Conservation (phyloP, 768 basidiomycete genomes). For the Grammothele lineata region DNA sequence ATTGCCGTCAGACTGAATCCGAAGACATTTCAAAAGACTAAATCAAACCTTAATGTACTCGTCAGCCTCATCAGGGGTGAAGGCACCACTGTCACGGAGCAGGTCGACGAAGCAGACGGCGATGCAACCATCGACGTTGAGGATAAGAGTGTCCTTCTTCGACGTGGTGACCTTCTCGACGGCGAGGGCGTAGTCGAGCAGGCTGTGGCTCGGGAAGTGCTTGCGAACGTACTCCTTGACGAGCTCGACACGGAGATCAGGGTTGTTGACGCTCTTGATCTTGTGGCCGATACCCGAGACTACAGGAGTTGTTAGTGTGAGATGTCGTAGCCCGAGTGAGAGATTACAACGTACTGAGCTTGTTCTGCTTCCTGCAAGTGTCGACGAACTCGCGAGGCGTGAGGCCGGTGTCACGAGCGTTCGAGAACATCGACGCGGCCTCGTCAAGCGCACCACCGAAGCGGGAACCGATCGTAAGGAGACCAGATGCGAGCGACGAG, state of each 20-base stretch:
- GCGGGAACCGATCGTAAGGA: slow-evolving; percentile 95
- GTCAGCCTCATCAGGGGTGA: slow-evolving; percentile 92
- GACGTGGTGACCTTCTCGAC: slow-evolving; percentile 97
- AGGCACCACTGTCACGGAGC: slow-evolving; percentile 87
- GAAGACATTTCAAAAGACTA: background rate
- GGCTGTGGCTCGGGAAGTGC: slow-evolving; percentile 91
- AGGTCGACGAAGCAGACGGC: slow-evolving; percentile 97
- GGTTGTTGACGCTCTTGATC: slow-evolving; percentile 98
- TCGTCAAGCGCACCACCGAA: slow-evolving; percentile 99
- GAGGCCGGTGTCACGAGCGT: slow-evolving; percentile 84
- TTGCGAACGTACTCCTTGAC: slow-evolving; percentile 95
- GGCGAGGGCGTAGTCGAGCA: slow-evolving; percentile 92
- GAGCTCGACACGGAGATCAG: slow-evolving; percentile 87
- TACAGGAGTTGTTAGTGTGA: slow-evolving; percentile 24
- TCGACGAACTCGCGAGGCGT: slow-evolving; percentile 99
- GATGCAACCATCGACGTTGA: slow-evolving; percentile 96
- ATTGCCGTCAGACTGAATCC: no score
- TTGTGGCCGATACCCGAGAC: slow-evolving; percentile 99
- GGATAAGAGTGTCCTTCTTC: slow-evolving; percentile 97
- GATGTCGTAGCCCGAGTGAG: background rate
- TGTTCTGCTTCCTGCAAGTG: slow-evolving; percentile 87
- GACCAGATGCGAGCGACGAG: slow-evolving; percentile 92
- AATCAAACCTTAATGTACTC: slow-evolving; percentile 92
- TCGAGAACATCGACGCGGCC: slow-evolving; percentile 93
- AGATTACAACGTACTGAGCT: slow-evolving; percentile 64